Evolutionary conservation across 345 rosid genomes (phyloP).

Genomic region (Boechera divaricarpa): DNA sequence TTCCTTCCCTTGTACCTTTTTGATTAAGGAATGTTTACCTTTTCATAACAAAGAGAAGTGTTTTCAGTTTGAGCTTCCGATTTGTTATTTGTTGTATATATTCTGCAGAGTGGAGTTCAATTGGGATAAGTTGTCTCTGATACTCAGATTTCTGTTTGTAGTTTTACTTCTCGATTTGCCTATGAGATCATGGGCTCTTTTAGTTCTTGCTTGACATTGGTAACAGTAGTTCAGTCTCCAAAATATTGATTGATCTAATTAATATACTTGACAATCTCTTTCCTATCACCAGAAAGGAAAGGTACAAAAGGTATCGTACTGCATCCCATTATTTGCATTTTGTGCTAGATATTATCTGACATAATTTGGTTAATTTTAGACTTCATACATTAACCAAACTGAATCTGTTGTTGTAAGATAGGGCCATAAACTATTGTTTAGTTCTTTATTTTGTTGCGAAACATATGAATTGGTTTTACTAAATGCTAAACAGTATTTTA

Average conservation of each 20-base stretch:
- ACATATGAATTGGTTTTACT: constrained; percentile 10
- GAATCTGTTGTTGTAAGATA: constrained; percentile 1
- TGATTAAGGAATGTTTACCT: neutral
- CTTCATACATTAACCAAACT: constrained; percentile 1
- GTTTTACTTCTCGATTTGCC: constrained; percentile 1
- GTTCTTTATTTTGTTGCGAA: constrained; percentile 5
- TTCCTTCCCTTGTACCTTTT: neutral
- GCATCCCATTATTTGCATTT: constrained; percentile 13
- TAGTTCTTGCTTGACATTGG: constrained; percentile 14
- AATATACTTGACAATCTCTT: neutral
- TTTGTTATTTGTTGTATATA: neutral
- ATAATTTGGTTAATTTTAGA: constrained; percentile 2
- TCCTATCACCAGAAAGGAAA: constrained; percentile 1
- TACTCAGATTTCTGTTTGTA: constrained; percentile 10
- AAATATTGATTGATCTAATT: neutral
- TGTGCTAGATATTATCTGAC: neutral
- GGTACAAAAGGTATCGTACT: neutral
- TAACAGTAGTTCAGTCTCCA: constrained; percentile 2
- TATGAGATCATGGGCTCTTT: neutral
- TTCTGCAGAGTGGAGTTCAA: neutral
- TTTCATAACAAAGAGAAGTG: neutral
- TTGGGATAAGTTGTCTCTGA: neutral
- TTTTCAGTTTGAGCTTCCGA: neutral
- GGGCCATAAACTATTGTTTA: constrained; percentile 6
- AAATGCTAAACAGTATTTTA: constrained; percentile 2